Base-by-base conservation (phyloP, 331 rosid genomes). In the Acacia pycnantha region DNA sequence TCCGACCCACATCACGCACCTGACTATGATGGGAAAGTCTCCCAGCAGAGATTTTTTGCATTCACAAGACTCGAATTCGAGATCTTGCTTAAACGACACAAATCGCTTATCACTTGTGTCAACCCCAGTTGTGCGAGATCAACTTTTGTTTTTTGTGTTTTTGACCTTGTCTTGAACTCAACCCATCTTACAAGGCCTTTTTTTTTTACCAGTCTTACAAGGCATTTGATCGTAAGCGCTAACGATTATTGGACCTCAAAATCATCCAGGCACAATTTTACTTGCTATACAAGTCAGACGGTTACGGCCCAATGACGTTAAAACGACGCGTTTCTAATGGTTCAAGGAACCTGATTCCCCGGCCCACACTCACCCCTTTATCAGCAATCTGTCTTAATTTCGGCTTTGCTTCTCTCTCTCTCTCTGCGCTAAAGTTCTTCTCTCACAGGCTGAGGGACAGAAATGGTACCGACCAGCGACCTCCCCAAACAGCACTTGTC, bases 401-500 rank as follows among this genome's bases (percentile, higher is more conserved):
- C 31, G 14, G 15, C 16, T 58, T 10, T 58, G 15, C 5, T 3
- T 11, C 31, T 22, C 65, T 22, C 31, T 9, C n/a, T 31, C 40
- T 5, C 6, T 31, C 22, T 15, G 29, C 33, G 13, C 64, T 22
- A 58, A 50, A 50, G 22, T n/a, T 58, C 47, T 35, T 47, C 65
- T 58, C 16, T 4, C 12, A 58, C 15, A 37, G 69, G 66, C 43
- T 14, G 77, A 77, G 66, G 70, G 81, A 75, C 10, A 74, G 46
- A 54, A 64, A 78, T 82, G 78, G 78, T 77, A 75, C 84, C 77
- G 26, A 66, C 61, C 40, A 16, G 46, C 74, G 33, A 66, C 72
- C 41, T n/a, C 24, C 67, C 48, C 80, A 33, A 24, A 2, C 71
- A 53, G 82, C 85, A 65, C 82, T 81, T 71, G 88, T 86, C 83